Conservation (phyloP, 2,329 filamentous ascomycete species). For the Sclerotinia minor region DNA sequence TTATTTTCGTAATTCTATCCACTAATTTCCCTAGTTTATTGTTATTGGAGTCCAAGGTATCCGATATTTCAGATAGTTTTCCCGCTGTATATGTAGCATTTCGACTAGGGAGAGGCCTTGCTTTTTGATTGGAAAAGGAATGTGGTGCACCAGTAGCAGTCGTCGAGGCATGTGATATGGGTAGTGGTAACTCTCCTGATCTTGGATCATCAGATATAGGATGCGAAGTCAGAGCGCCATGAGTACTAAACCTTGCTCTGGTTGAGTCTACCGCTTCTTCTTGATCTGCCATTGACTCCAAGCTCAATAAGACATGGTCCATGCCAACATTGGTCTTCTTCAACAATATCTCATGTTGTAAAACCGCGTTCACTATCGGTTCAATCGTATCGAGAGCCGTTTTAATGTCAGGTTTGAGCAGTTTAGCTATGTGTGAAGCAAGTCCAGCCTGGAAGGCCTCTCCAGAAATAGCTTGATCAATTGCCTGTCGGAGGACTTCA, state of each 20-base stretch:
- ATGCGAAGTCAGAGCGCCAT: slow-evolving; percentile 9
- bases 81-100: slow-evolving; percentile 31
- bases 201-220: slow-evolving; percentile 5
- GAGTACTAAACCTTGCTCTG: neutral
- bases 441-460: slow-evolving; percentile 40
- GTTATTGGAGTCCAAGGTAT: slow-evolving; percentile 34
- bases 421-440: slow-evolving; percentile 37
- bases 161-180: neutral
- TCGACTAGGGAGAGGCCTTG: neutral
- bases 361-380: slow-evolving; percentile 41
- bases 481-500: slow-evolving; percentile 34
- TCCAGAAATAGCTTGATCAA: slow-evolving; percentile 39
- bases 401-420: slow-evolving; percentile 41
- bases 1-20: slow-evolving; percentile 31
- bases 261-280: neutral
- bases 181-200: neutral
- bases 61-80: slow-evolving; percentile 36
- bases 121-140: neutral
- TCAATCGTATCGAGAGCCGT: slow-evolving; percentile 41
- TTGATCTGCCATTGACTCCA: slow-evolving; percentile 33
- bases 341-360: slow-evolving; percentile 39
- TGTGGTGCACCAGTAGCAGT: neutral
- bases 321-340: slow-evolving; percentile 40
- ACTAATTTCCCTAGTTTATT: slow-evolving; percentile 32
- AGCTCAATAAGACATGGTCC: slow-evolving; percentile 36